Evolutionary conservation across 1,284 basidiomycete genomes (phyloP).

Genomic region (Peniophora sp.): DNA sequence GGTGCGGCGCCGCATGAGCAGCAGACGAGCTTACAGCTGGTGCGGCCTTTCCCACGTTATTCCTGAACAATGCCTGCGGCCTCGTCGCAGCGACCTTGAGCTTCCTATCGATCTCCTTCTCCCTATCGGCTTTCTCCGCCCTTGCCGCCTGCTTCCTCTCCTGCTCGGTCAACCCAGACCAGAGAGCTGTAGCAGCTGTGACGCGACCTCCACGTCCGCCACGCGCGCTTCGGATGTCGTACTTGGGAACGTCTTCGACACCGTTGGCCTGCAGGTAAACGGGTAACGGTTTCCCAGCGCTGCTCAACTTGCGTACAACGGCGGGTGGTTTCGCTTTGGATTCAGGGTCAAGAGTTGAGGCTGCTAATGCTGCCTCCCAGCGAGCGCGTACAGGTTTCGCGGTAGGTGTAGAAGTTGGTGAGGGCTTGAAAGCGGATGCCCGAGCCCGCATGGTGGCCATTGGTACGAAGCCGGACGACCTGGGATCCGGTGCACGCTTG

Average conservation of each 20-base stretch:
- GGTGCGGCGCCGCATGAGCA: constrained; percentile 50
- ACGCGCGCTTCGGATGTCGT: constrained; percentile 68
- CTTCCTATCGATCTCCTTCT: not conserved
- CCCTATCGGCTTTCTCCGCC: constrained; percentile 9
- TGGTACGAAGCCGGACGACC: constrained; percentile 67
- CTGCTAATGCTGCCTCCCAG: not conserved
- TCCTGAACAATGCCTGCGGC: not conserved
- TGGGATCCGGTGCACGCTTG: constrained; percentile 47
- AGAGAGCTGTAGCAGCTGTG: constrained; percentile 63
- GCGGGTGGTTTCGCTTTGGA: not conserved
- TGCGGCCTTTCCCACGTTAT: constrained; percentile 39
- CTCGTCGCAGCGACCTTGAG: not conserved
- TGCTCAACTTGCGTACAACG: constrained; percentile 4
- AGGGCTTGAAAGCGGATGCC: not conserved
- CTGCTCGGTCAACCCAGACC: constrained; percentile 34
- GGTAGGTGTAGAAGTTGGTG: not conserved
- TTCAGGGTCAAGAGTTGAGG: not conserved
- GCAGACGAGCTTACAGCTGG: constrained; percentile 57
- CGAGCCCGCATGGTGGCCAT: constrained; percentile 37
- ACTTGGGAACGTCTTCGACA: constrained; percentile 45
- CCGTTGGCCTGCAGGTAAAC: constrained; percentile 22
- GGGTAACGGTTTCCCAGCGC: constrained; percentile 12
- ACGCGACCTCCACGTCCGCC: constrained; percentile 74
- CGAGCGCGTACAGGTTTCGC: constrained; percentile 8
- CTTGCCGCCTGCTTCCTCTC: constrained; percentile 2